Base-by-base conservation (phyloP, 345 rosid species). In the Conringia planisiliqua region DNA sequence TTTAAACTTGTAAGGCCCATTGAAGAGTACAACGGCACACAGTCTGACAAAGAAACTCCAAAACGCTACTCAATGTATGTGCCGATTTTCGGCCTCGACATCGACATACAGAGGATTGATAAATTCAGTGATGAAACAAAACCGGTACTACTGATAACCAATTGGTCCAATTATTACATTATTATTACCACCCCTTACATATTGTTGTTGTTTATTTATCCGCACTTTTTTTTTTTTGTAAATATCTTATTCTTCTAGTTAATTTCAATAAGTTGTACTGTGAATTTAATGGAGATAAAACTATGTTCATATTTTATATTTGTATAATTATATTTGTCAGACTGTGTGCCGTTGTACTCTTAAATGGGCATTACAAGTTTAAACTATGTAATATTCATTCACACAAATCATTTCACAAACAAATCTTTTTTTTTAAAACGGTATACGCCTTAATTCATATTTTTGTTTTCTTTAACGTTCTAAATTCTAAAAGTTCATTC, bases 21-120 rank as follows among this genome's bases (percentile, higher is more conserved):
- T 2, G 58, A 58, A 66, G 42, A 66, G 8, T 18, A 12, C 58
- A 48, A 50, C 52, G 62, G 46, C 62, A 75, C 46, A 38, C 44
- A 38, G 54, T 36, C n/a, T 44, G 10, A 22, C 16, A 46, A 24
- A 58, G 7, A 58, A 44, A 52, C 18, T 32, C 38, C 20, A 17
- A 42, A 64, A 43, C 70, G 62, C 8, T 52, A 10, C 3, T 42
- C 39, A 73, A 54, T 73, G 35, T 44, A 20, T 29, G 36, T 4
- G 42, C 7, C 24, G 27, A 17, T 30, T 3, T n/a, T 12, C 32
- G 12, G 18, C 48, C 62, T 57, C 9, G 5, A 4, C 24, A 1
- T 30, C 33, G 33, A 30, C 33, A 1, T 30, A 30, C 33, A 30
- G 6, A 30, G 6, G 33, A 30, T 30, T 6, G 1, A 39, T 39